Conservation (phyloP, 78 protist genomes). For the Dictyostelium firmibasis region DNA sequence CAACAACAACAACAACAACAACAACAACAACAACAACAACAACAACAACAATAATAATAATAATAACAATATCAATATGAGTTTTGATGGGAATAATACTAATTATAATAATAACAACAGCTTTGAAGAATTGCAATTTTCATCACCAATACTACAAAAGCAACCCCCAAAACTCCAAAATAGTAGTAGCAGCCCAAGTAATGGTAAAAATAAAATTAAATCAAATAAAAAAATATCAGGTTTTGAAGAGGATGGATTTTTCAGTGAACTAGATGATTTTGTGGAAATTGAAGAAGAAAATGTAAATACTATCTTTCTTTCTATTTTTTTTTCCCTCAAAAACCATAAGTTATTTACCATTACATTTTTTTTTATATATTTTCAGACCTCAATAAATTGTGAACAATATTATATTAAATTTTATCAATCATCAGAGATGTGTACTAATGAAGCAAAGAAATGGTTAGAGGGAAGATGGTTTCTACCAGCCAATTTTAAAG, state of each 20-base stretch:
- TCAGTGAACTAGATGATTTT: constrained; percentile 37
- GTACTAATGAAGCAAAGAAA: constrained; percentile 35
- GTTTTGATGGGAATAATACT: not conserved
- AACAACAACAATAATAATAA: too few species aligned
- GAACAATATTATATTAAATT: constrained; percentile 37
- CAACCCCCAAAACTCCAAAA: not conserved
- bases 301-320: not conserved
- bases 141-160: not conserved
- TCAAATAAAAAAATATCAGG: not conserved
- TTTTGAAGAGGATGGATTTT: not conserved
- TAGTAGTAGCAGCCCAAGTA: not conserved
- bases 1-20: too few species aligned
- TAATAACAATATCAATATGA: not conserved
- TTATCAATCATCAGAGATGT: constrained; percentile 61
- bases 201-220: not conserved
- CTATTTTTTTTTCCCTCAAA: too few species aligned
- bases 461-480: constrained; percentile 72
- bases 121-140: not conserved
- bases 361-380: not conserved
- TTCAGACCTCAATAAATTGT: not conserved
- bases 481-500: constrained; percentile 47
- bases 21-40: not conserved
- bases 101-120: not conserved
- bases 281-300: constrained; percentile 28
- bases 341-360: not conserved